A percentile compares a stretch with the other conserved stretches of the same genome.
Evolutionary conservation across 2,329 filamentous ascomycete species (phyloP).

Genomic region (Pseudopyricularia cyperi): DNA sequence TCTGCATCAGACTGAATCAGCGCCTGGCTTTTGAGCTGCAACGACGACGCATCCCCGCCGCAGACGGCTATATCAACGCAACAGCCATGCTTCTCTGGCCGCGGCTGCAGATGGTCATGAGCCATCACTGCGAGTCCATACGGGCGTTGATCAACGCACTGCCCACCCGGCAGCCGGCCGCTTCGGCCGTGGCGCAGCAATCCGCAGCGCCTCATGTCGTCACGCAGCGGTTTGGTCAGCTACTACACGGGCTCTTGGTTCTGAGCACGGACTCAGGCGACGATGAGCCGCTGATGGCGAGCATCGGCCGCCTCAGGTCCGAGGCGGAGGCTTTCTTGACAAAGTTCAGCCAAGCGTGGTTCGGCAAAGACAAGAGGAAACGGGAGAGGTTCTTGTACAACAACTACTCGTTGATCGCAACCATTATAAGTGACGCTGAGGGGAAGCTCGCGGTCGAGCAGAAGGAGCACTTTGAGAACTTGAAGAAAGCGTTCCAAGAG

Average conservation of each 20-base stretch:
- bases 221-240: conserved; percentile 90
- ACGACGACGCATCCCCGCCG: conserved; percentile 74
- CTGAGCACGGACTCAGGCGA: conserved; percentile 86
- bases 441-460: conserved; percentile 67
- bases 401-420: conserved; percentile 89
- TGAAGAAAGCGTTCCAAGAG: conserved; percentile 47
- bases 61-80: conserved; percentile 85
- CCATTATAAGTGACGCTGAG: conserved; percentile 69
- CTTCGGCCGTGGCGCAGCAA: conserved; percentile 34
- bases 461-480: conserved; percentile 57
- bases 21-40: conserved; percentile 91
- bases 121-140: conserved; percentile 80
- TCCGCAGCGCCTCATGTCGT: conserved; percentile 80
- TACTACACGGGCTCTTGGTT: conserved; percentile 70
- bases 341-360: conserved; percentile 56
- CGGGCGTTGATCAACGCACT: conserved; percentile 44
- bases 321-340: conserved; percentile 78
- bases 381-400: conserved; percentile 83
- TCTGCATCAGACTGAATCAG: conserved; percentile 90
- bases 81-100: conserved; percentile 97
- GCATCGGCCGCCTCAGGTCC: conserved; percentile 59
- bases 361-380: conserved; percentile 64
- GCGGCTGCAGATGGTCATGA: conserved; percentile 86
- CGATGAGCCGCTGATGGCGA: conserved; percentile 81
- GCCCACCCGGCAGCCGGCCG: conserved; percentile 21